These are phyloP conservation scores for Colletotrichum kahawae DNA, from an alignment of 2,329 filamentous ascomycete genomes.

Conservation along the genomic window DNA sequence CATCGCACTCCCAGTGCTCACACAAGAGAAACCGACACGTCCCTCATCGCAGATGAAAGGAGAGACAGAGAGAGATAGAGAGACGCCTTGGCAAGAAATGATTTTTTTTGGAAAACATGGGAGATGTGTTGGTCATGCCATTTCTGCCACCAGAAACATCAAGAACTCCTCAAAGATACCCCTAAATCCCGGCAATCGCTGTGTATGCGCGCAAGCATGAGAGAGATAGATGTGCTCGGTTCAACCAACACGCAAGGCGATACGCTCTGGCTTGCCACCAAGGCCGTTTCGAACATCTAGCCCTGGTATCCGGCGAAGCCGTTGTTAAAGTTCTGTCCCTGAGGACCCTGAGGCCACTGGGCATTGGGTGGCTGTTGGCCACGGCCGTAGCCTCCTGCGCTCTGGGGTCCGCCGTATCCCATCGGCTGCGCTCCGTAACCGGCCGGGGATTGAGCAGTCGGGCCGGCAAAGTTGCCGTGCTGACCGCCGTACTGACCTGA, in stretches of 20 bases:
- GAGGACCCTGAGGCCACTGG: constrained; percentile 57
- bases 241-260: constrained; percentile 1
- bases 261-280: neutral
- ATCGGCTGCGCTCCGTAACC: constrained; percentile 71
- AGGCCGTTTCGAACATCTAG: constrained; percentile 34
- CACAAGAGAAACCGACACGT: constrained; percentile 13
- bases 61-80: constrained; percentile 8
- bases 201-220: neutral
- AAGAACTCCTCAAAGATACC: constrained; percentile 7
- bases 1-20: constrained; percentile 19
- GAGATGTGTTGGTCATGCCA: constrained; percentile 15
- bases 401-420: constrained; percentile 74
- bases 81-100: constrained; percentile 18
- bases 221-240: neutral
- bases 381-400: constrained; percentile 84
- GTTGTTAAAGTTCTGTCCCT: constrained; percentile 64
- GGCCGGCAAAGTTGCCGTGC: constrained; percentile 69
- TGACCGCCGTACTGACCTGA: constrained; percentile 66
- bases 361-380: constrained; percentile 66
- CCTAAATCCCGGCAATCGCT: constrained; percentile 12
- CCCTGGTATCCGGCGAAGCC: constrained; percentile 70
- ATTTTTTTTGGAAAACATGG: constrained; percentile 16
- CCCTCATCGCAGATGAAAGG: constrained; percentile 17
- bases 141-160: constrained; percentile 16
- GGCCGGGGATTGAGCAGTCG: constrained; percentile 65